A percentile compares a stretch with the other conserved stretches of the same genome.
phyloP scores from a whole-genome alignment of 2,329 filamentous ascomycete genomes.

The Exserohilum rostratum region DNA sequence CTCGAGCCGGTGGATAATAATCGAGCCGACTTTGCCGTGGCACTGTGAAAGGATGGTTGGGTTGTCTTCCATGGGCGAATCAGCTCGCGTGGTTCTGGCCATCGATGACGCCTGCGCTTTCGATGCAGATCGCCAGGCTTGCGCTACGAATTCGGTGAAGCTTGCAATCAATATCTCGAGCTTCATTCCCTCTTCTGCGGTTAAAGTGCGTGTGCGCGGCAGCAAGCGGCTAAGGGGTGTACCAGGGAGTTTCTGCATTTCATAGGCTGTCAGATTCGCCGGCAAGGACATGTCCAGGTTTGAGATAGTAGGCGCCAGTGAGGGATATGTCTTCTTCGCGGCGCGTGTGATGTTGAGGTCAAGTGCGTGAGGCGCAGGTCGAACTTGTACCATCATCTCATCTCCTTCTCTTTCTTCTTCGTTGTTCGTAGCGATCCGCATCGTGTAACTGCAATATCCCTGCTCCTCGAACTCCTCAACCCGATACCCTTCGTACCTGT shows the following conservation, averaged over 20 bases:
- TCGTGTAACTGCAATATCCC: slow-evolving; percentile 19
- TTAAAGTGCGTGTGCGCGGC: slow-evolving; percentile 3
- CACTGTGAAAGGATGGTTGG: slow-evolving; percentile 23
- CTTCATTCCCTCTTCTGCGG: slow-evolving; percentile 4
- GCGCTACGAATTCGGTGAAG: slow-evolving; percentile 38
- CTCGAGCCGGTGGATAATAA: slow-evolving; percentile 32
- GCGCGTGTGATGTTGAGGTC: slow-evolving; percentile 24
- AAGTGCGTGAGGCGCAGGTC: slow-evolving; percentile 30
- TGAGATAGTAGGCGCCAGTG: slow-evolving; percentile 27
- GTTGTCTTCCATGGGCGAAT: slow-evolving; percentile 25
- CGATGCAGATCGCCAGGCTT: slow-evolving; percentile 22
- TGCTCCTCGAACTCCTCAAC: slow-evolving; percentile 16
- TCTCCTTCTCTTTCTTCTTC: not conserved
- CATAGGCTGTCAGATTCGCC: slow-evolving; percentile 25
- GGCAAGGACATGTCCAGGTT: slow-evolving; percentile 16
- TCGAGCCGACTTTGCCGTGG: slow-evolving; percentile 38
- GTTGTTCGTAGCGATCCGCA: slow-evolving; percentile 2
- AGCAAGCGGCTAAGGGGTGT: slow-evolving; percentile 26
- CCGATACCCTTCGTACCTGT: slow-evolving; percentile 1
- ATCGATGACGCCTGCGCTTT: not conserved
- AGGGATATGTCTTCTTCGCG: slow-evolving; percentile 30
- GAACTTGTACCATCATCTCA: slow-evolving; percentile 34
- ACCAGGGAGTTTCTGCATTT: slow-evolving; percentile 36
- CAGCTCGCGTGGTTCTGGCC: slow-evolving; percentile 14
- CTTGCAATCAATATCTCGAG: slow-evolving; percentile 33